Evolutionary conservation across 2,329 filamentous ascomycete species (phyloP), one percentile per base, ranked within the genome.

Genomic region (Microcyclospora pomicola): DNA sequence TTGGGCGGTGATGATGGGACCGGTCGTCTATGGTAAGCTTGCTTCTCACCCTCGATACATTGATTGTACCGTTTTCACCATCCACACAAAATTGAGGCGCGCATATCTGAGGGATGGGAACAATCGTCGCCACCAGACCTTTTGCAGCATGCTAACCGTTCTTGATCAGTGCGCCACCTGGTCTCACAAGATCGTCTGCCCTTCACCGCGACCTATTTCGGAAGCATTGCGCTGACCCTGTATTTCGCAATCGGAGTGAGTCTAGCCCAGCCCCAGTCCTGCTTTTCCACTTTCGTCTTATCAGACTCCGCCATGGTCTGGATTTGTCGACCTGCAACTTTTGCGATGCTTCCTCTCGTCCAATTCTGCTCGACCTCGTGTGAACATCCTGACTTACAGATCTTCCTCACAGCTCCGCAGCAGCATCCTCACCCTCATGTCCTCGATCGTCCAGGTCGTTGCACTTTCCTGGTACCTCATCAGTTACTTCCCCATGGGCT

Each of bases 401-500:
- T 34, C 34, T 35, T 41, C 35, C 12, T 42, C 33, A 34, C 44
- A 94, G 86, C 77, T 93, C 48, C 81, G 81, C 58, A 88, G 72
- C 57, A 86, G 82, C 31, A 64, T 92, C 44, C 74, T 96, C 47
- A 96, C 91, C 12, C 68, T 96, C 38, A 66, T 95, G 46, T 82
- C 86, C 15, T 78, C 84, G 44, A 71, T 95, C 42, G 66, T 87
- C 49, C 91, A 98, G 59, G 69, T 96, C 38, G 77, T 79, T 37
- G 82, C 81, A 45, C 68, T 96, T 46, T 48, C 84, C 34, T 96
- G 88, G 88, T 96, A 96, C 64, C 71, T 95, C 34, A 78, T 96
- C 60, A 93, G 84, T 63, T 98, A 98, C 62, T 96, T 96, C 54
- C 91, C 91, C 16, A 94, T 96, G 87, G 91, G 91, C 31, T 83